A percentile compares a stretch with the other conserved stretches of the same genome.
Evolutionary conservation across 176 grass and related monocot species (phyloP).

Genomic region (Ampelocalamus luodianensis): DNA sequence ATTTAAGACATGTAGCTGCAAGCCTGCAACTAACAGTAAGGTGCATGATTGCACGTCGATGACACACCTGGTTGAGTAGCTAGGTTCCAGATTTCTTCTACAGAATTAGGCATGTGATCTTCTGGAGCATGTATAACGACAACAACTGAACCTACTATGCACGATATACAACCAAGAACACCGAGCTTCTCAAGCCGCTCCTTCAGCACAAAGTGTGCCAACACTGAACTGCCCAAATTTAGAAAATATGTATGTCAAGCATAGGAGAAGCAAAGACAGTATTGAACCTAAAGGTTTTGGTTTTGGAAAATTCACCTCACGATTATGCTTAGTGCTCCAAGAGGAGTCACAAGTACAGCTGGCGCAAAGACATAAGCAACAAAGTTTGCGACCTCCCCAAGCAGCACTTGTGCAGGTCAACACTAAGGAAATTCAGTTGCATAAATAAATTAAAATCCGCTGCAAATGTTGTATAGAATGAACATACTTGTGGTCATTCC

Average conservation of each 20-base stretch:
- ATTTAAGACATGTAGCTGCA: slow-evolving; percentile 2
- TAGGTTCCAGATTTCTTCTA: slow-evolving; percentile 87
- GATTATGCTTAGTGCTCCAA: slow-evolving; percentile 93
- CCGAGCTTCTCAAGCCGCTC: slow-evolving; percentile 78
- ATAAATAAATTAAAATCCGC: not conserved
- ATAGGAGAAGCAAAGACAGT: not conserved
- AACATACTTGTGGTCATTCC: slow-evolving; percentile 90
- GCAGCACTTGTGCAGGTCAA: slow-evolving; percentile 70
- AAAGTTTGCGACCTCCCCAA: slow-evolving; percentile 90
- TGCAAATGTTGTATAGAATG: not conserved
- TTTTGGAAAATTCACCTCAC: slow-evolving; percentile 59
- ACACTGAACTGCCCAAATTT: slow-evolving; percentile 55
- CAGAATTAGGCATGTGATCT: slow-evolving; percentile 74
- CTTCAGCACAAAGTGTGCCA: slow-evolving; percentile 64
- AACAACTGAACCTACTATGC: slow-evolving; percentile 93
- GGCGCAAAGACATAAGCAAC: slow-evolving; percentile 89
- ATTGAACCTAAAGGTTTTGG: not conserved
- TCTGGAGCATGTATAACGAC: slow-evolving; percentile 92
- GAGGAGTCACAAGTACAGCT: slow-evolving; percentile 86
- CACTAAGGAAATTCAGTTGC: slow-evolving; percentile 22
- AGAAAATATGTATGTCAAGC: not conserved
- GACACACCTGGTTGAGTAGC: slow-evolving; percentile 80
- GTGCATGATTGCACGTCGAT: not conserved
- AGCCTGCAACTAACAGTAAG: not conserved
- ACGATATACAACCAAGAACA: slow-evolving; percentile 82